Evolutionary conservation across 2,329 filamentous ascomycete genomes (phyloP).

Genomic region (Epichloe sp.): DNA sequence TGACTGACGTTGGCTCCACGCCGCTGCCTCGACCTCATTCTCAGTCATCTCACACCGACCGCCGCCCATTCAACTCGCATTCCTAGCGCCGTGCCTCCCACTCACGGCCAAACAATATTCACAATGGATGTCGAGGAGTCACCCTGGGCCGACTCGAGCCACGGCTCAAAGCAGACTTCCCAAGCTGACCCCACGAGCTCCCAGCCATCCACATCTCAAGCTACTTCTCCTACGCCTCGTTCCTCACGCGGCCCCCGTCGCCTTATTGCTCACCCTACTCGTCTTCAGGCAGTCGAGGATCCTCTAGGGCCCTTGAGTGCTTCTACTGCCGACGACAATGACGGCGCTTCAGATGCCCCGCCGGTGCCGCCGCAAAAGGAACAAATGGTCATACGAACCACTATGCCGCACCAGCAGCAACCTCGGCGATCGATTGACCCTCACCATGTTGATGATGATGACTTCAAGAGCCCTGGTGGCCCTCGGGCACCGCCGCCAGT

Average conservation of each 20-base stretch:
- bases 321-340: constrained; percentile 36
- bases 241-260: constrained; percentile 42
- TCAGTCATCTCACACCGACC: neutral
- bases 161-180: constrained; percentile 18
- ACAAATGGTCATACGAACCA: constrained; percentile 46
- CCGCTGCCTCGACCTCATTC: constrained; percentile 1
- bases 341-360: constrained; percentile 35
- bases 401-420: constrained; percentile 34
- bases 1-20: constrained; percentile 3
- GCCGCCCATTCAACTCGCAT: neutral
- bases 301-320: constrained; percentile 67
- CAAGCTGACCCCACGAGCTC: constrained; percentile 18
- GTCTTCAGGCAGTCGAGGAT: constrained; percentile 64
- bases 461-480: constrained; percentile 38
- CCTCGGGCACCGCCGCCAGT: constrained; percentile 56
- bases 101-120: constrained; percentile 4
- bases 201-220: constrained; percentile 12
- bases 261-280: constrained; percentile 62
- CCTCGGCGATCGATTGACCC: constrained; percentile 37
- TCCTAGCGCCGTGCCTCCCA: neutral
- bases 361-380: constrained; percentile 60
- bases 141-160: constrained; percentile 37
- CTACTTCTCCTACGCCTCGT: constrained; percentile 20
- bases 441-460: constrained; percentile 59
- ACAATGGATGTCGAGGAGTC: constrained; percentile 39